These are phyloP conservation scores for Rhizopogon roseolus DNA, from an alignment of 768 basidiomycete species.

Conservation along the genomic window DNA sequence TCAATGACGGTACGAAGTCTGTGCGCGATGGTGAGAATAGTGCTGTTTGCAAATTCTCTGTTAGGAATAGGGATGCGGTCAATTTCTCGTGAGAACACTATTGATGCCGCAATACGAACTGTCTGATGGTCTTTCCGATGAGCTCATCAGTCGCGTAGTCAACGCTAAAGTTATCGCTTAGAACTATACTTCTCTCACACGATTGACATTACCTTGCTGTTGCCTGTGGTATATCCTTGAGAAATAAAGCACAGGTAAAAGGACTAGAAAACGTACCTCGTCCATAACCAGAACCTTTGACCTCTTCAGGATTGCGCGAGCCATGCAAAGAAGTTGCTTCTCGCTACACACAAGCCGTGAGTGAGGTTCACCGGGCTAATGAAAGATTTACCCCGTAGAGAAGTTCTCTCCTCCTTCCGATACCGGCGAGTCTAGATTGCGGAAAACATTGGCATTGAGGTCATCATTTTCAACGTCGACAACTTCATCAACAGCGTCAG, in stretches of 20 bases:
- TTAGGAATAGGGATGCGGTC: not conserved
- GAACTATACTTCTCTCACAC: not conserved
- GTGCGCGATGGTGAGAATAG: constrained; percentile 82
- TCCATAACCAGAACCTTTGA: constrained; percentile 83
- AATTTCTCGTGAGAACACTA: not conserved
- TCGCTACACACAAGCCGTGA: constrained; percentile 36
- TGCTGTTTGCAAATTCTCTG: constrained; percentile 76
- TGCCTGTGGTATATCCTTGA: constrained; percentile 37
- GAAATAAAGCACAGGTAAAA: not conserved
- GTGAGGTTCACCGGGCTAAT: constrained; percentile 9
- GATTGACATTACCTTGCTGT: constrained; percentile 51
- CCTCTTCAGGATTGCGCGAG: constrained; percentile 75
- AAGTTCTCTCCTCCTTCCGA: constrained; percentile 90
- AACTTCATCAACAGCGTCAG: constrained; percentile 44
- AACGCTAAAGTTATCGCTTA: constrained; percentile 36
- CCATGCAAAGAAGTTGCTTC: constrained; percentile 88
- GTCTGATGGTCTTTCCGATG: constrained; percentile 75
- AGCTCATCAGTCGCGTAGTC: constrained; percentile 89
- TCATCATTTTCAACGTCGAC: constrained; percentile 29
- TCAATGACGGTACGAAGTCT: constrained; percentile 77
- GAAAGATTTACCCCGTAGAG: constrained; percentile 60
- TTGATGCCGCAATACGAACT: constrained; percentile 39
- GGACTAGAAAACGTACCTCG: constrained; percentile 42
- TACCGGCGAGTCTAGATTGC: constrained; percentile 66
- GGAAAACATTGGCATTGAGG: constrained; percentile 73